Conservation (phyloP, 768 basidiomycete species). For the Pulveroboletus ravenelii region DNA sequence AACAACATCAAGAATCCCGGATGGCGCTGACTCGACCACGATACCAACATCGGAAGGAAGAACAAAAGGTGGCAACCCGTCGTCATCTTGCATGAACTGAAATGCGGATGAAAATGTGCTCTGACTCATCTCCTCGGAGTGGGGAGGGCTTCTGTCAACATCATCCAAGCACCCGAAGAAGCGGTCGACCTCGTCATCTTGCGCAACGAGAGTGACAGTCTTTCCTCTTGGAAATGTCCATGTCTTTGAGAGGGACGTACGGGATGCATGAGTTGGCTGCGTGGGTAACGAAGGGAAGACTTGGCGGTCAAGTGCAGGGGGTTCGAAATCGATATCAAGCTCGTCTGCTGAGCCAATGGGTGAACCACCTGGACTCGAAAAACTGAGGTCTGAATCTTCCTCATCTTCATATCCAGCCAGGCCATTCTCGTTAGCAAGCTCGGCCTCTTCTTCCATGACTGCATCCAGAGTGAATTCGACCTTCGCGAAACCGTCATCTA, state of each 20-base stretch:
- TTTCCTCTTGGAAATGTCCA: slow-evolving; percentile 61
- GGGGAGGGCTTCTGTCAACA: slow-evolving; percentile 47
- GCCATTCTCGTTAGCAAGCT: slow-evolving; percentile 42
- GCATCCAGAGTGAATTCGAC: slow-evolving; percentile 48
- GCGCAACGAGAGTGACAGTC: slow-evolving; percentile 13
- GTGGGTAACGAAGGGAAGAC: slow-evolving; percentile 7
- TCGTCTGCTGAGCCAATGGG: slow-evolving; percentile 56
- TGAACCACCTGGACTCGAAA: slow-evolving; percentile 43
- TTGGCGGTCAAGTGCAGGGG: slow-evolving; percentile 1
- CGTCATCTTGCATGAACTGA: slow-evolving; percentile 45
- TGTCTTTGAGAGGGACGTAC: slow-evolving; percentile 52
- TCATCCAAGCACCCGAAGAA: slow-evolving; percentile 72
- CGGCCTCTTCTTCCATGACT: slow-evolving; percentile 53
- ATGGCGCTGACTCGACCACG: slow-evolving; percentile 30
- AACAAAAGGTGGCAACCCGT: slow-evolving; percentile 45
- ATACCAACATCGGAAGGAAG: slow-evolving; percentile 44
- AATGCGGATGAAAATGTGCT: slow-evolving; percentile 53
- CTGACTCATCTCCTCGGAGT: slow-evolving; percentile 51
- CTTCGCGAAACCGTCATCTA: slow-evolving; percentile 39
- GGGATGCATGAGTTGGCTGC: slow-evolving; percentile 27
- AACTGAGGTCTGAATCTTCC: slow-evolving; percentile 49
- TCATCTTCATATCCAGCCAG: slow-evolving; percentile 70
- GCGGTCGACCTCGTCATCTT: slow-evolving; percentile 54
- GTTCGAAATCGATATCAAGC: slow-evolving; percentile 18
- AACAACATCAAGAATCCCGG: slow-evolving; percentile 35